Evolutionary conservation across 139 green algal species (phyloP).

Genomic region (Chlamydomonas eustigma): DNA sequence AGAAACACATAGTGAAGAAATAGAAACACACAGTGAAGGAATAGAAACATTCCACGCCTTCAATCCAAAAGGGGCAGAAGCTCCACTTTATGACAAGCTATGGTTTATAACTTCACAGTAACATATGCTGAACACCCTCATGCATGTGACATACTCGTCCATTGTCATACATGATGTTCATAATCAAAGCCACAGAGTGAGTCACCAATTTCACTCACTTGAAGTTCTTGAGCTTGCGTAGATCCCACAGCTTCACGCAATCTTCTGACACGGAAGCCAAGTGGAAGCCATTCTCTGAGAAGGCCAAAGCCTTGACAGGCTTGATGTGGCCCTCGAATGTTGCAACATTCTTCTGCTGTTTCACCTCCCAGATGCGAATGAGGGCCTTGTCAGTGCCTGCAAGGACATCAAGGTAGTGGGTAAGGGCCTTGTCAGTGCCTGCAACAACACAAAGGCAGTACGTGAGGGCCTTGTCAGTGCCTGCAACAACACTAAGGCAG

Average conservation of each 20-base stretch:
- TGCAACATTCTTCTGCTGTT: slow-evolving; percentile 75
- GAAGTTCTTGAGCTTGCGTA: slow-evolving; percentile 92
- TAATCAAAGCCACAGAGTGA: too few relatives aligned
- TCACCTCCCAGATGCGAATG: slow-evolving; percentile 87
- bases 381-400: slow-evolving; percentile 49
- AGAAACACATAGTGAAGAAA: too few relatives aligned
- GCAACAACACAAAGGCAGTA: slow-evolving; percentile 86
- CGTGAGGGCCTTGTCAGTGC: slow-evolving; percentile 52
- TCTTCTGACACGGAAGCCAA: slow-evolving; percentile 73
- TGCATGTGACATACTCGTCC: too few relatives aligned
- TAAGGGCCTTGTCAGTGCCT: slow-evolving; percentile 50
- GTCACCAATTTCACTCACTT: slow-evolving; percentile 31
- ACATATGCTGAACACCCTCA: too few relatives aligned
- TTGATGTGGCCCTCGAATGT: slow-evolving; percentile 71
- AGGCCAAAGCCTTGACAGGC: slow-evolving; percentile 61
- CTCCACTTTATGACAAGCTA: too few relatives aligned
- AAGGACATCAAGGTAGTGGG: slow-evolving; percentile 89
- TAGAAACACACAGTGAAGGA: too few relatives aligned
- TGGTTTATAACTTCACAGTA: too few relatives aligned
- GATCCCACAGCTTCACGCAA: slow-evolving; percentile 95
- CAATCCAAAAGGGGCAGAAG: background rate
- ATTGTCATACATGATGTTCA: too few relatives aligned
- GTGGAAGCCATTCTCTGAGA: slow-evolving; percentile 94
- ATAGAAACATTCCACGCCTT: too few relatives aligned
- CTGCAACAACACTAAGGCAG: slow-evolving; percentile 86